phyloP scores from a whole-genome alignment of 331 rosid genomes.

The Cydonia oblonga region DNA sequence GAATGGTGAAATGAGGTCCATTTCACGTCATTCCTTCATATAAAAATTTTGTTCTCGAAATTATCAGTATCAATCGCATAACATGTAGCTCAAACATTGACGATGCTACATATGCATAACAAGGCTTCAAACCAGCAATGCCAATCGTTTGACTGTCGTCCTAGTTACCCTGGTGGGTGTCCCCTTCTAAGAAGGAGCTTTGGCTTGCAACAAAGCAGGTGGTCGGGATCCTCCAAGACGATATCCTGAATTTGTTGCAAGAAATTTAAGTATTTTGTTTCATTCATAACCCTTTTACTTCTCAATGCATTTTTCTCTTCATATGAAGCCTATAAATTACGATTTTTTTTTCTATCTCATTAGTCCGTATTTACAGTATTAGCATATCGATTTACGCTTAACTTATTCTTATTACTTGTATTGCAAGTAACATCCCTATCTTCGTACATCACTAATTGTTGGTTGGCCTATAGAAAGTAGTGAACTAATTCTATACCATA shows the following conservation, averaged over 20 bases:
- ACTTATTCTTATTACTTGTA: neutral
- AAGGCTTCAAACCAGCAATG: too few species aligned
- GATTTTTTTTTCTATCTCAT: too few species aligned
- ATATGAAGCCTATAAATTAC: too few species aligned
- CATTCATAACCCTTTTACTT: neutral
- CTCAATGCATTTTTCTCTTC: neutral
- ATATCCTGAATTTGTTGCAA: slow-evolving; percentile 81
- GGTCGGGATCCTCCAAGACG: slow-evolving; percentile 63
- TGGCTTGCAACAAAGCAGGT: slow-evolving; percentile 79
- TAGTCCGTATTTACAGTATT: neutral
- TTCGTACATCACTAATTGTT: neutral
- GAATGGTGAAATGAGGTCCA: too few species aligned
- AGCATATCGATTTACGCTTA: neutral
- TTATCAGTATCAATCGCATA: too few species aligned
- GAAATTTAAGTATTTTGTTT: slow-evolving; percentile 32
- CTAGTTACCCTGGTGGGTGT: slow-evolving; percentile 51
- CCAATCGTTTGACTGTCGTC: slow-evolving; percentile 25
- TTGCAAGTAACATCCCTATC: slow-evolving; percentile 19
- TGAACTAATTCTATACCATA: neutral
- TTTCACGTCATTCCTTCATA: too few species aligned
- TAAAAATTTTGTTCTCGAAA: too few species aligned
- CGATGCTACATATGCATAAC: neutral
- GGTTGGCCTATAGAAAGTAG: neutral
- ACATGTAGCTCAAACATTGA: too few species aligned
- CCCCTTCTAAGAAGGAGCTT: slow-evolving; percentile 58